Base-by-base conservation (phyloP, 169 alveolate species). In the Eimeria brunetti region DNA sequence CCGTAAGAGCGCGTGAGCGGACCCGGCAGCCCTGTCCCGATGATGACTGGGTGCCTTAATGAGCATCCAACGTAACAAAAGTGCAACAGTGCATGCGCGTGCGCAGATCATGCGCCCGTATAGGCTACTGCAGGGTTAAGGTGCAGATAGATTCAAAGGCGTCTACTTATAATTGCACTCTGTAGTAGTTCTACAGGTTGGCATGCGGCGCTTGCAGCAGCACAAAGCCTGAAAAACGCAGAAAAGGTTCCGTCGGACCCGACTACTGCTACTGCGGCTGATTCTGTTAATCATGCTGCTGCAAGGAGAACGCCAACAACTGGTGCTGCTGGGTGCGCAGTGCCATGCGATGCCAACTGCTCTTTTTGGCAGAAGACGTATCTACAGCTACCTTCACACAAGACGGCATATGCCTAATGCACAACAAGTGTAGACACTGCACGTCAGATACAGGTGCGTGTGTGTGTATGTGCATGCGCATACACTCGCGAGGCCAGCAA, bases 401-500 rank as follows among this genome's bases (percentile, higher is more conserved):
- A 12, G 44, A 9, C 16, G 9, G 51, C 27, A 18, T 69, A 36
- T 36, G 80, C 33, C 33, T 18, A 69, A 12, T 36, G 80, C n/a
- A 36, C 76, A 67, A n/a, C 80, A 36, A 69, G n/a, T 69, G 80
- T 36, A 36, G 33, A 5, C 80, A 36, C 80, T 36, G 49, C 11
- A 36, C 80, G 49, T 5, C 0, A 20, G 36, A 30, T 24, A 36
- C 80, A 69, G 80, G n/a, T 20, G 80, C 11, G 27, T n/a, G 27
- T 27, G 41, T 8, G n/a, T 27, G 8, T 1, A 18, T 22, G 24
- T 30, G 76, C 44, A 27, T n/a, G 9, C n/a, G n/a, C 80, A 69
- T 69, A 69, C 80, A 69, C 80, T 69, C 80, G 80, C 46, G 8
- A 36, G 27, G 80, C 49, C 80, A 33, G n/a, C 80, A 69, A 36